A percentile compares a stretch with the other conserved stretches of the same genome.
phyloP scores from a whole-genome alignment of 2,329 filamentous ascomycete genomes.

The Phyllosticta citrichinensis region DNA sequence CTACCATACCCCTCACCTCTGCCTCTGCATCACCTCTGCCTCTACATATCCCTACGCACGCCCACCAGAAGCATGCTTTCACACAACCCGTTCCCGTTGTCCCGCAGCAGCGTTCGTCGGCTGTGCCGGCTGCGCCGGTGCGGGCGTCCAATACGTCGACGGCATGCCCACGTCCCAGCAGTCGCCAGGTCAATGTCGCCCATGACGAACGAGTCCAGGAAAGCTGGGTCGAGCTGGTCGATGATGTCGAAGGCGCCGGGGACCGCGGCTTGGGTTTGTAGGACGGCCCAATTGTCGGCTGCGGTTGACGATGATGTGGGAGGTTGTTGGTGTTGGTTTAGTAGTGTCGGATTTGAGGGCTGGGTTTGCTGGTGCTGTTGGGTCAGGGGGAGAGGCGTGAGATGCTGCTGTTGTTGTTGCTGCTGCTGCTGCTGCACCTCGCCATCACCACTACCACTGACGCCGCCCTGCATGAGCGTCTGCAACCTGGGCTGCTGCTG shows the following conservation, averaged over 20 bases:
- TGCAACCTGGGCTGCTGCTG: background rate
- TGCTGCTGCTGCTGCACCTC: background rate
- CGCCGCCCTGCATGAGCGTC: background rate
- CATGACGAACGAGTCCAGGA: background rate
- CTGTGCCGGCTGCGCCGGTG: too few relatives aligned
- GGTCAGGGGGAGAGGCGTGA: background rate
- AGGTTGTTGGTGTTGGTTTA: background rate
- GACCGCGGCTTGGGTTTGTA: background rate
- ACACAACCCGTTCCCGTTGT: too few relatives aligned
- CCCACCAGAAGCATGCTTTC: too few relatives aligned
- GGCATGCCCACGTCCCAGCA: background rate
- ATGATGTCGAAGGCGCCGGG: background rate
- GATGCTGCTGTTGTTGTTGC: background rate
- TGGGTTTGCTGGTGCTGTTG: background rate
- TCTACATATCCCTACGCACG: too few relatives aligned
- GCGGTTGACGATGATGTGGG: background rate
- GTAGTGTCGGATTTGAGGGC: background rate
- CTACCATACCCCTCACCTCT: too few relatives aligned
- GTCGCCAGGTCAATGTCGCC: background rate
- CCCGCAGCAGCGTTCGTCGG: too few relatives aligned
- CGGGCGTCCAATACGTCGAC: background rate
- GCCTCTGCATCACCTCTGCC: too few relatives aligned
- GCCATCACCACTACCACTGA: background rate
- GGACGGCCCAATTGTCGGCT: background rate
- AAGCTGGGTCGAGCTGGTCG: background rate